Evolutionary conservation across 306 rosid species (phyloP).

Genomic region (Sicyos baderoa): DNA sequence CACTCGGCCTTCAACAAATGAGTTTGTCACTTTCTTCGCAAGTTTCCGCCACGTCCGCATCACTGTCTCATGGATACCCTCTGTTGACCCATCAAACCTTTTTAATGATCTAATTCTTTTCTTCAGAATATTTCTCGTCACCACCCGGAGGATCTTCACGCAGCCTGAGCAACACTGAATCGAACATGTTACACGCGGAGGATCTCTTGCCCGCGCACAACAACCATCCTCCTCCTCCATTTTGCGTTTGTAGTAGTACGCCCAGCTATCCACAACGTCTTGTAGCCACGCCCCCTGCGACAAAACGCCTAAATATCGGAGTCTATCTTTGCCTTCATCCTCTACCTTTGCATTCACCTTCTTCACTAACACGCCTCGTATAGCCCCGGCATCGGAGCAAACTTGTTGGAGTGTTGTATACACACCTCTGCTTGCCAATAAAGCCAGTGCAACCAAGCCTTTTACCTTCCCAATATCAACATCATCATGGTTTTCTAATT

Average conservation of each 20-base stretch:
- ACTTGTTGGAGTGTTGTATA: slow-evolving; percentile 73
- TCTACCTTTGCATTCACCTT: slow-evolving; percentile 49
- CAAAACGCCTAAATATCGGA: slow-evolving; percentile 53
- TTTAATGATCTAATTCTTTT: slow-evolving; percentile 27
- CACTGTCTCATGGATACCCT: slow-evolving; percentile 63
- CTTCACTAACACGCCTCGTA: slow-evolving; percentile 52
- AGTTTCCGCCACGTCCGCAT: slow-evolving; percentile 53
- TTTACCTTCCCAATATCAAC: slow-evolving; percentile 51
- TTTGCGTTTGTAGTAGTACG: slow-evolving; percentile 44
- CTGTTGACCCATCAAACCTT: slow-evolving; percentile 40
- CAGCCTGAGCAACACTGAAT: slow-evolving; percentile 72
- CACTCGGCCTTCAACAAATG: slow-evolving; percentile 25
- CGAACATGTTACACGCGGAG: slow-evolving; percentile 24
- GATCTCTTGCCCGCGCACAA: no score
- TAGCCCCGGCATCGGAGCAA: slow-evolving; percentile 53
- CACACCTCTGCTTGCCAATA: slow-evolving; percentile 66
- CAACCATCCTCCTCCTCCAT: slow-evolving; percentile 28
- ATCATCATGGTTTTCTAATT: no score
- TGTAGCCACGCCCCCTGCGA: slow-evolving; percentile 83
- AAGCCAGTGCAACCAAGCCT: slow-evolving; percentile 81
- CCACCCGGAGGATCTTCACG: slow-evolving; percentile 33
- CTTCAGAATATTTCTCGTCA: slow-evolving; percentile 39
- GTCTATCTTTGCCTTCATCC: slow-evolving; percentile 55
- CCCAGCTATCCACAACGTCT: slow-evolving; percentile 85
- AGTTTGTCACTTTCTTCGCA: slow-evolving; percentile 47